Evolutionary conservation across 192 early-diverging fungal species (phyloP).

Genomic region (Hyaloraphidium curvatum): DNA sequence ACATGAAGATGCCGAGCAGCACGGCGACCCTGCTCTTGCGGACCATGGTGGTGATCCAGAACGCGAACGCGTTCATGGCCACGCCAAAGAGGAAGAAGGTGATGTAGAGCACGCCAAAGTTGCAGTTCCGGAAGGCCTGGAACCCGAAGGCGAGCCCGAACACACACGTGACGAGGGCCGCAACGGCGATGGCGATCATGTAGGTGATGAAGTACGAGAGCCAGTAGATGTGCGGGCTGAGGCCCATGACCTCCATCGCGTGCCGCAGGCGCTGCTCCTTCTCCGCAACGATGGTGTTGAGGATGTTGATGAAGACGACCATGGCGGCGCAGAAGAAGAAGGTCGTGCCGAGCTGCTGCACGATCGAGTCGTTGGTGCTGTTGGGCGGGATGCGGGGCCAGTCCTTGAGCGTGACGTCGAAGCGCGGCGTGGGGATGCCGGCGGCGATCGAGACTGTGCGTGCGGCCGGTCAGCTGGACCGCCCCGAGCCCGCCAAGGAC

Average conservation of each 20-base stretch:
- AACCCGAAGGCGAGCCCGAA: conserved; percentile 43
- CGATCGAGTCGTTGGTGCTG: conserved; percentile 30
- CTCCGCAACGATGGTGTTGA: conserved; percentile 52
- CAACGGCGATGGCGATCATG: conserved; percentile 30
- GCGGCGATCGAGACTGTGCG: too few species aligned
- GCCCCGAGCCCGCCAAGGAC: too few species aligned
- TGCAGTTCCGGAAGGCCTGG: conserved; percentile 36
- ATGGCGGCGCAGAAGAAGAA: conserved; percentile 37
- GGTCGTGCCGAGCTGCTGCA: conserved; percentile 29
- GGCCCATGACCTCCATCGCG: conserved; percentile 64
- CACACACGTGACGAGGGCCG: conserved; percentile 30
- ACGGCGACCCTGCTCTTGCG: conserved; percentile 36
- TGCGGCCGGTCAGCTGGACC: too few species aligned
- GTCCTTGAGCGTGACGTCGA: conserved; percentile 39
- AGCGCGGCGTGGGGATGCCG: too few species aligned
- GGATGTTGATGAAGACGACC: conserved; percentile 36
- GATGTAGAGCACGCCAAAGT: conserved; percentile 32
- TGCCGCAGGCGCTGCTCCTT: conserved; percentile 50
- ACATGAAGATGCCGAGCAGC: conserved; percentile 55
- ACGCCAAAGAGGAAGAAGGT: conserved; percentile 57
- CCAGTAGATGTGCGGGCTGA: conserved; percentile 45
- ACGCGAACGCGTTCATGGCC: conserved; percentile 47
- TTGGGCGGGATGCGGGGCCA: conserved; percentile 41
- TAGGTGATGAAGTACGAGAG: conserved; percentile 36
- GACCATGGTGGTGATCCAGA: conserved; percentile 48